Evolutionary conservation across 768 basidiomycete genomes (phyloP).

Genomic region (Suillus tomentosus): DNA sequence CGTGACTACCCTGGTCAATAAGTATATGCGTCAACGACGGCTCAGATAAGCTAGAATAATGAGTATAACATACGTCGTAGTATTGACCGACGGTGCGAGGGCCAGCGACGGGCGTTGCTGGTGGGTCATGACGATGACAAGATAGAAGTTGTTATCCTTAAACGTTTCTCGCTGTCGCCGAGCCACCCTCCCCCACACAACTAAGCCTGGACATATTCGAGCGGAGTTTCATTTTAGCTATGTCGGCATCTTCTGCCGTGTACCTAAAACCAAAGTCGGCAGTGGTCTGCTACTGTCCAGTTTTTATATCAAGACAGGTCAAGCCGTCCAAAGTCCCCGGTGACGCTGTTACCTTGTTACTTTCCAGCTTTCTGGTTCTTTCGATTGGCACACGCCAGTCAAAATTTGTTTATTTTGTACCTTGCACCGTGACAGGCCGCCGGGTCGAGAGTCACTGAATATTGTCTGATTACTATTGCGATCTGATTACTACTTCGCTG

Average conservation of each 20-base stretch:
- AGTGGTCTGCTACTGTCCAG: neutral
- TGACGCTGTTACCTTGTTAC: conserved; percentile 7
- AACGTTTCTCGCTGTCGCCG: conserved; percentile 26
- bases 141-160: conserved; percentile 23
- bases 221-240: conserved; percentile 26
- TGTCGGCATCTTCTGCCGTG: conserved; percentile 26
- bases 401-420: neutral
- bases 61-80: conserved; percentile 66
- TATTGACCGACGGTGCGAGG: conserved; percentile 81
- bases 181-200: conserved; percentile 36
- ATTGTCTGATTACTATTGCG: no score
- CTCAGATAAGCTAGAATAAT: conserved; percentile 1
- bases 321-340: neutral
- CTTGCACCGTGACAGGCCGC: neutral
- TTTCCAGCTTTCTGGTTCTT: conserved; percentile 4
- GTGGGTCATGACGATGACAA: conserved; percentile 55
- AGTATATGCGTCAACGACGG: conserved; percentile 26
- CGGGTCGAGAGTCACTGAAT: neutral
- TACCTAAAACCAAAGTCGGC: neutral
- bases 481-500: neutral
- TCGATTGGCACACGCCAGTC: neutral
- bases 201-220: conserved; percentile 29
- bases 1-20: conserved; percentile 69
- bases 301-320: neutral
- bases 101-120: conserved; percentile 66